Evolutionary conservation across 2,329 filamentous ascomycete species (phyloP).

Genomic region (Rhynchosporium secalis): DNA sequence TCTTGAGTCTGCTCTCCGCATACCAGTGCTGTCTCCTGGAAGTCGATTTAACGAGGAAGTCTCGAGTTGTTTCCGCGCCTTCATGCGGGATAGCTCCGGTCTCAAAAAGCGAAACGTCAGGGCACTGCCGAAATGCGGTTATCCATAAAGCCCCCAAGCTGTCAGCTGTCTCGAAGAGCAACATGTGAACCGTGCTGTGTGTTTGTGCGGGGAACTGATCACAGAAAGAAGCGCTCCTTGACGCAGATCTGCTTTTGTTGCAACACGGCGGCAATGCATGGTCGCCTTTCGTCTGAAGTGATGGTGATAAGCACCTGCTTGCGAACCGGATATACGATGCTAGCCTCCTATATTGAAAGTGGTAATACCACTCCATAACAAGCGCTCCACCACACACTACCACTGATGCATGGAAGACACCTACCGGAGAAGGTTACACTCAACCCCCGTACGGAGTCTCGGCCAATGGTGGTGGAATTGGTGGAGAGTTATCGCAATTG

Average conservation of each 20-base stretch:
- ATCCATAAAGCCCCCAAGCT: slow-evolving; percentile 2
- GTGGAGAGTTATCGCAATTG: not conserved
- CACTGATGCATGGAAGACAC: slow-evolving; percentile 7
- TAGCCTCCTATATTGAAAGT: not conserved
- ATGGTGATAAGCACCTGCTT: not conserved
- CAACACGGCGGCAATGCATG: slow-evolving; percentile 16
- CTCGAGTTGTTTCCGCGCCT: not conserved
- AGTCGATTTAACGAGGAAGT: not conserved
- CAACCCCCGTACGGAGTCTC: not conserved
- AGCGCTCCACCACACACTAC: not conserved
- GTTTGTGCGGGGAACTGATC: slow-evolving; percentile 8
- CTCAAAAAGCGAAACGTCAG: slow-evolving; percentile 17
- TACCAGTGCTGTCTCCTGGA: slow-evolving; percentile 13
- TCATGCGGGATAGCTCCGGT: slow-evolving; percentile 8
- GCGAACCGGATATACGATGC: not conserved
- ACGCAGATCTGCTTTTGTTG: slow-evolving; percentile 15
- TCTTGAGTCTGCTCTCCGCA: slow-evolving; percentile 9
- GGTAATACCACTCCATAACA: slow-evolving; percentile 1
- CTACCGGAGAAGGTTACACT: slow-evolving; percentile 4
- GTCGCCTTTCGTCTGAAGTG: slow-evolving; percentile 11
- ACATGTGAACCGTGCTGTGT: slow-evolving; percentile 6
- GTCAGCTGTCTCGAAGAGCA: slow-evolving; percentile 7
- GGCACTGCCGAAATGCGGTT: slow-evolving; percentile 13
- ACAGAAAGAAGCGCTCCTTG: slow-evolving; percentile 16
- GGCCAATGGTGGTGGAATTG: not conserved